Evolutionary conservation across 208 protist genomes (phyloP), one percentile per base, ranked within the genome.

Genomic region (Trichomonas tenax): DNA sequence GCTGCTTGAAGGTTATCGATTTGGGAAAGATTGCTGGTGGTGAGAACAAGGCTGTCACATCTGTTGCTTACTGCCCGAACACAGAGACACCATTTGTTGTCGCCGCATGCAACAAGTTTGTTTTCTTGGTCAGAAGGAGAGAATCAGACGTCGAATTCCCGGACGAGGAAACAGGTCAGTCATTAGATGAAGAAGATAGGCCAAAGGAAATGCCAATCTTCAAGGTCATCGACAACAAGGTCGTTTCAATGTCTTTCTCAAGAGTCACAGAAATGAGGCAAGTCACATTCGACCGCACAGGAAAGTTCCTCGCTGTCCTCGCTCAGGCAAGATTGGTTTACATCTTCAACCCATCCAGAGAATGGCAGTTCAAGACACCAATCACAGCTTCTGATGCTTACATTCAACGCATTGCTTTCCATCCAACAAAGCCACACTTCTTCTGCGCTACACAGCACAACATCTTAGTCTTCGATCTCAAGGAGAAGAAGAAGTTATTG

Each of bases 401-500:
- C 26, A 63, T 97, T 41, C 96, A 97, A 96, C 21, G 34, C 8
- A 98, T 98, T 1, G 58, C 97, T 58, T 99, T 99, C 97, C 99
- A 99, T 97, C 99, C 99, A 41, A 98, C 97, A 34, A 98, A 99
- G 98, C 99, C 99, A n/a, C 96, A 99, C 97, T 99, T 99, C 97
- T 99, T 99, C 97, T 98, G 99, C 90, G 98, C 98, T 44, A 99
- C 96, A 45, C 97, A 98, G 95, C 90, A 98, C 96, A 98, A 98
- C 36, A 98, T 99, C 84, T 98, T 98, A 38, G 98, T 99, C 38
- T 99, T 99, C 98, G 99, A 99, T 97, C 98, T 99, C 15, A 96
- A 98, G 82, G 98, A 99, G 82, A 98, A 99, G 97, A 97, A 98
- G 96, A 98, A 99, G 14, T 97, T 98, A 95, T 98, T 99, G 96